Conservation (phyloP, 1,139 yeast genomes). For the Meyerozyma sp. region DNA sequence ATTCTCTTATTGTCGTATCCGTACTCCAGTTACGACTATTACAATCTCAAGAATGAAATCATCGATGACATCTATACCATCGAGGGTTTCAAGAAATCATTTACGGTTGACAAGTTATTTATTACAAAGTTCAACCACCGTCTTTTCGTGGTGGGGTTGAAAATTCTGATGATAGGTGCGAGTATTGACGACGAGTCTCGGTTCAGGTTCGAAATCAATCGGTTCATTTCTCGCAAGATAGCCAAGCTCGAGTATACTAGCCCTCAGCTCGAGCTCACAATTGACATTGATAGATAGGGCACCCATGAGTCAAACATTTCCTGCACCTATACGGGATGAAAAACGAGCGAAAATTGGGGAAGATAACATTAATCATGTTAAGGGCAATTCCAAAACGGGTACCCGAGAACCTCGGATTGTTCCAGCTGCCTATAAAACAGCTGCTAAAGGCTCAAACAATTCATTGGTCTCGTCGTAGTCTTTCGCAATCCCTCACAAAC, state of each 20-base stretch:
- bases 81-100: slow-evolving; percentile 47
- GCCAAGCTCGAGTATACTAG: slow-evolving; percentile 18
- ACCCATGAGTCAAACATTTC: not conserved
- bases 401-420: not conserved
- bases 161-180: slow-evolving; percentile 58
- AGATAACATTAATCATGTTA: slow-evolving; percentile 1
- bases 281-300: slow-evolving; percentile 47
- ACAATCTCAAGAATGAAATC: slow-evolving; percentile 28
- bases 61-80: slow-evolving; percentile 34
- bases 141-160: slow-evolving; percentile 51
- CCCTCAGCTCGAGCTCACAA: slow-evolving; percentile 50
- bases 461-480: not conserved
- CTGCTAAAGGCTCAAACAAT: not conserved
- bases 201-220: slow-evolving; percentile 48
- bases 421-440: not conserved
- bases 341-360: slow-evolving; percentile 20
- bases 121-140: slow-evolving; percentile 60
- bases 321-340: not conserved
- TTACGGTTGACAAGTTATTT: slow-evolving; percentile 43
- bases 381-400: slow-evolving; percentile 6
- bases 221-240: slow-evolving; percentile 35
- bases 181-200: slow-evolving; percentile 62
- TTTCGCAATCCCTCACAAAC: not conserved
- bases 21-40: slow-evolving; percentile 34
- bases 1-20: slow-evolving; percentile 53